Percentiles rank a stretch among this genome's conserved stretches.
These are phyloP conservation scores for Corylus avellana DNA, from an alignment of 306 rosid species.

Conservation along the genomic window DNA sequence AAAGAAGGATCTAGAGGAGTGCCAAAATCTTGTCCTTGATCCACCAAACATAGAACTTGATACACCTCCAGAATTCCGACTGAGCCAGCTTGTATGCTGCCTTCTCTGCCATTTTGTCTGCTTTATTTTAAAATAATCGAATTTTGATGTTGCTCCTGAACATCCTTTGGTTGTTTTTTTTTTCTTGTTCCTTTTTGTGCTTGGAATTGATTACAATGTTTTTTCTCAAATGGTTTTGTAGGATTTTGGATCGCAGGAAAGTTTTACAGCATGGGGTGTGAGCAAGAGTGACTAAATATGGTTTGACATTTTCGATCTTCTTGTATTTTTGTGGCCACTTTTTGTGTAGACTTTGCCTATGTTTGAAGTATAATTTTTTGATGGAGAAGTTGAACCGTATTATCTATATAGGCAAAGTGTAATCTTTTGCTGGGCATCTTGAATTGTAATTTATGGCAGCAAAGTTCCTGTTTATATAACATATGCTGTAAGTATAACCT, in stretches of 20 bases:
- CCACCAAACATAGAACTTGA: slow-evolving; percentile 58
- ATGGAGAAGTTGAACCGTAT: slow-evolving; percentile 16
- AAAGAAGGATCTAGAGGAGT: slow-evolving; percentile 79
- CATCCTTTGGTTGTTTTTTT: slow-evolving; percentile 18
- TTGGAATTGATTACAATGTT: not conserved
- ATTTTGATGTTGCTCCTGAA: not conserved
- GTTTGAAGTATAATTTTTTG: not conserved
- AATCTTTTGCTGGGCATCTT: slow-evolving; percentile 22
- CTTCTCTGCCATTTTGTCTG: slow-evolving; percentile 3
- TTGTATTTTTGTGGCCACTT: slow-evolving; percentile 27
- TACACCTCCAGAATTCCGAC: slow-evolving; percentile 67
- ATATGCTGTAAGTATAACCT: slow-evolving; percentile 9
- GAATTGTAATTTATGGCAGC: slow-evolving; percentile 24
- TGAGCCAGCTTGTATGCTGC: slow-evolving; percentile 75
- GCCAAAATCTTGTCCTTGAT: slow-evolving; percentile 63
- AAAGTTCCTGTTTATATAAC: slow-evolving; percentile 21
- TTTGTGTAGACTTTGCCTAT: slow-evolving; percentile 26
- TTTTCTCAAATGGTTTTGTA: slow-evolving; percentile 28
- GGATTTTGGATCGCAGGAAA: slow-evolving; percentile 78
- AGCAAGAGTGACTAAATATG: slow-evolving; percentile 42
- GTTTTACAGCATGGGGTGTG: slow-evolving; percentile 60
- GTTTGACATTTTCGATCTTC: slow-evolving; percentile 16
- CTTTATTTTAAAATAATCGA: not conserved
- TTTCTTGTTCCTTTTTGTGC: not conserved
- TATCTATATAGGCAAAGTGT: not conserved